phyloP scores from a whole-genome alignment of 1,139 yeast genomes.

The Spathaspora sp. region DNA sequence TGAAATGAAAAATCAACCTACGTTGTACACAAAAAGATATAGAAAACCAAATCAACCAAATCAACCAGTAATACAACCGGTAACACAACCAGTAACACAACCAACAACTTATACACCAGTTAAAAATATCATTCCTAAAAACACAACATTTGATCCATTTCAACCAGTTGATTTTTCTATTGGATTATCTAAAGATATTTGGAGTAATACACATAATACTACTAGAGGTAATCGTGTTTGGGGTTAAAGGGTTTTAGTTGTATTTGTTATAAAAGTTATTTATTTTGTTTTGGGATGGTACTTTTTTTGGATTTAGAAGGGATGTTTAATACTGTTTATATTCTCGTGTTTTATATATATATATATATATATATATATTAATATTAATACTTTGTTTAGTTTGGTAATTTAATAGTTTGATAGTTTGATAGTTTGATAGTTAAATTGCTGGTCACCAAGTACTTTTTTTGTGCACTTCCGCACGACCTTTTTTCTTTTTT shows the following conservation, averaged over 20 bases:
- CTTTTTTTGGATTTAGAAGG: no score
- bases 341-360: neutral
- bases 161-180: constrained; percentile 17
- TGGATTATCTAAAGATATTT: constrained; percentile 6
- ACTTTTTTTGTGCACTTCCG: neutral
- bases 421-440: neutral
- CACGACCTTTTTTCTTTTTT: constrained; percentile 3
- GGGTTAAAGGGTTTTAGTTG: neutral
- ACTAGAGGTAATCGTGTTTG: neutral
- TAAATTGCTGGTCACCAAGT: neutral
- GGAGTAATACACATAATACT: constrained; percentile 3
- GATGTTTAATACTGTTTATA: neutral
- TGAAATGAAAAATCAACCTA: constrained; percentile 35
- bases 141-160: constrained; percentile 21
- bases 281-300: neutral
- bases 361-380: neutral
- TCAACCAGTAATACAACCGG: neutral
- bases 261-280: neutral
- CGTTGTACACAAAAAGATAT: constrained; percentile 11
- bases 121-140: neutral
- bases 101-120: neutral
- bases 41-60: constrained; percentile 1
- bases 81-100: neutral
- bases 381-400: no score
- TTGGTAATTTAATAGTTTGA: no score